These are phyloP conservation scores for Phialocephala subalpina DNA, from an alignment of 2,329 filamentous ascomycete genomes.

Conservation along the genomic window DNA sequence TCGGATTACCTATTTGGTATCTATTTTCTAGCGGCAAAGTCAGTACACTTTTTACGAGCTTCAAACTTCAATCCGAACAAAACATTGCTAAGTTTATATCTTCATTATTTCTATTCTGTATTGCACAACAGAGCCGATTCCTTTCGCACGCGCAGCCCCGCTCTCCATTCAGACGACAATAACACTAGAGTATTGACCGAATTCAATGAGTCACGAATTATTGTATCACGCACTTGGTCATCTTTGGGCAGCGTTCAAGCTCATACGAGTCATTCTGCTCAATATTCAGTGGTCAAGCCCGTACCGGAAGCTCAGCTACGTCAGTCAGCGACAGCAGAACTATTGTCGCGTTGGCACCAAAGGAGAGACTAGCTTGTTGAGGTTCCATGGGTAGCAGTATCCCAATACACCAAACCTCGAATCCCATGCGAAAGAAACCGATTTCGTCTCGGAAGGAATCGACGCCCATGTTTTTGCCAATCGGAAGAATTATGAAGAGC, in stretches of 20 bases:
- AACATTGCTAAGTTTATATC: too few relatives aligned
- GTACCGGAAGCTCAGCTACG: neutral
- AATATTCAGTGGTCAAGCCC: neutral
- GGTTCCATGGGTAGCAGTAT: neutral
- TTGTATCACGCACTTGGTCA: neutral
- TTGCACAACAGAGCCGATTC: too few relatives aligned
- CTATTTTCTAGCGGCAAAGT: too few relatives aligned
- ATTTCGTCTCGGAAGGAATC: neutral
- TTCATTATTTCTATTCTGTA: too few relatives aligned
- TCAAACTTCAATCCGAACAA: too few relatives aligned
- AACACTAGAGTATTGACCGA: neutral
- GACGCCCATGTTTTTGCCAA: too few relatives aligned
- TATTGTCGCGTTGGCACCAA: conserved; percentile 6
- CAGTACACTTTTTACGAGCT: too few relatives aligned
- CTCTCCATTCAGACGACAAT: neutral
- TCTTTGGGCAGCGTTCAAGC: neutral
- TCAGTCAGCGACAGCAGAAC: neutral
- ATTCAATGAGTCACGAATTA: neutral
- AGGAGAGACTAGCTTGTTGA: neutral
- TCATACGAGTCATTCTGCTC: neutral
- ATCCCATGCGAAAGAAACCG: neutral
- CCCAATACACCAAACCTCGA: neutral
- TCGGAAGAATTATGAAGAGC: too few relatives aligned
- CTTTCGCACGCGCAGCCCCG: too few relatives aligned
- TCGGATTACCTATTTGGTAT: too few relatives aligned